Conservation (phyloP, 768 basidiomycete species). For the Phaffia tasmanica region DNA sequence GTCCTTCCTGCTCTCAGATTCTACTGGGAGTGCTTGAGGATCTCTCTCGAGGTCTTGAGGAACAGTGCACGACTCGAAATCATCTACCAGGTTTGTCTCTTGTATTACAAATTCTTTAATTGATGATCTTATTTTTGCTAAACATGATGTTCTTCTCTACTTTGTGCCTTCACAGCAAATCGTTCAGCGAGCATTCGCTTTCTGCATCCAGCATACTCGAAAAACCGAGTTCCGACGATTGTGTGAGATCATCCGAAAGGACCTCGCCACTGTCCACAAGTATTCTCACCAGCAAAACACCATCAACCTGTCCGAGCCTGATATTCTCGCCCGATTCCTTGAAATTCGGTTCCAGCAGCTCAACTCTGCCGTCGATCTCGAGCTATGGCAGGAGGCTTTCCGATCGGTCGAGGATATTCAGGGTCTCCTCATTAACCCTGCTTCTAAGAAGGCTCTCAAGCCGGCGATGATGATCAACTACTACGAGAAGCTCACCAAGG, state of each 20-base stretch:
- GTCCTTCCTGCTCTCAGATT: slow-evolving; percentile 98
- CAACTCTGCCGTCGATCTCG: slow-evolving; percentile 90
- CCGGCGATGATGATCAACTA: slow-evolving; percentile 98
- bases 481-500: slow-evolving; percentile 93
- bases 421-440: slow-evolving; percentile 62
- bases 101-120: not conserved
- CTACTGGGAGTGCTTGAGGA: slow-evolving; percentile 97
- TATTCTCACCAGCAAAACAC: slow-evolving; percentile 87
- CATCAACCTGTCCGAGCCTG: slow-evolving; percentile 89
- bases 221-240: slow-evolving; percentile 95
- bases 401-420: slow-evolving; percentile 97
- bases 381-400: slow-evolving; percentile 98
- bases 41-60: slow-evolving; percentile 86
- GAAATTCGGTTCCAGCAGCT: slow-evolving; percentile 95
- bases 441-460: slow-evolving; percentile 77
- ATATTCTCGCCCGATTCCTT: slow-evolving; percentile 87
- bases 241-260: slow-evolving; percentile 89
- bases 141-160: not conserved
- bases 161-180: slow-evolving; percentile 52
- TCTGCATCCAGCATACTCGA: slow-evolving; percentile 83
- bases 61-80: slow-evolving; percentile 84
- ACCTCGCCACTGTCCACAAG: slow-evolving; percentile 86
- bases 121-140: not conserved
- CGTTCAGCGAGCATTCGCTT: slow-evolving; percentile 92
- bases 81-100: slow-evolving; percentile 71